A percentile compares a stretch with the other conserved stretches of the same genome.
These are phyloP conservation scores for Solanum habrochaites DNA, from an alignment of 257 asterid genomes.

Conservation along the genomic window DNA sequence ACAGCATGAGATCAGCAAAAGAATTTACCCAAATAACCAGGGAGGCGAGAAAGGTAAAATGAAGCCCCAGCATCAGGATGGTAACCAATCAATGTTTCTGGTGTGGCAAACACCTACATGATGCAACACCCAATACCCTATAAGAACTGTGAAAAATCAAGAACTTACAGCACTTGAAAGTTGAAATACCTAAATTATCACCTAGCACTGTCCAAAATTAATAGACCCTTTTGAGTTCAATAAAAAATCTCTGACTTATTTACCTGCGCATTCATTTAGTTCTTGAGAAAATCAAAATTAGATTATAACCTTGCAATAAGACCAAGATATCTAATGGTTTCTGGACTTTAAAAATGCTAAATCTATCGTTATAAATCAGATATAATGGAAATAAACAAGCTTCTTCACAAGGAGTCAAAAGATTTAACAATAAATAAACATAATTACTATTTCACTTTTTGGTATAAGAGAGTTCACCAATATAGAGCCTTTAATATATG, in stretches of 20 bases:
- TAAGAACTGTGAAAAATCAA: not conserved
- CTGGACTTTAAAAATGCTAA: not conserved
- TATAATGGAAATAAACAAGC: not conserved
- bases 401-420: not conserved
- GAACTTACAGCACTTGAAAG: not conserved
- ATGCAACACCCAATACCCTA: not conserved
- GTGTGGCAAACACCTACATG: slow-evolving; percentile 81
- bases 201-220: not conserved
- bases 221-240: not conserved
- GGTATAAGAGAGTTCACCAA: not conserved
- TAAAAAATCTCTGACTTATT: not conserved
- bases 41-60: slow-evolving; percentile 85
- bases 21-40: slow-evolving; percentile 74
- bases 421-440: not conserved
- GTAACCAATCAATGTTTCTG: slow-evolving; percentile 88
- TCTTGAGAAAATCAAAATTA: not conserved
- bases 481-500: not conserved
- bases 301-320: not conserved
- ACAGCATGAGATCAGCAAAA: not conserved
- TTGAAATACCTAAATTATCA: not conserved
- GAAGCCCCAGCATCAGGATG: slow-evolving; percentile 99
- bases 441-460: not conserved
- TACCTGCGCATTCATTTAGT: not conserved
- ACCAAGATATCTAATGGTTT: not conserved
- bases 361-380: not conserved